phyloP scores from a whole-genome alignment of 2,329 filamentous ascomycete genomes.

The Nakataea oryzae region DNA sequence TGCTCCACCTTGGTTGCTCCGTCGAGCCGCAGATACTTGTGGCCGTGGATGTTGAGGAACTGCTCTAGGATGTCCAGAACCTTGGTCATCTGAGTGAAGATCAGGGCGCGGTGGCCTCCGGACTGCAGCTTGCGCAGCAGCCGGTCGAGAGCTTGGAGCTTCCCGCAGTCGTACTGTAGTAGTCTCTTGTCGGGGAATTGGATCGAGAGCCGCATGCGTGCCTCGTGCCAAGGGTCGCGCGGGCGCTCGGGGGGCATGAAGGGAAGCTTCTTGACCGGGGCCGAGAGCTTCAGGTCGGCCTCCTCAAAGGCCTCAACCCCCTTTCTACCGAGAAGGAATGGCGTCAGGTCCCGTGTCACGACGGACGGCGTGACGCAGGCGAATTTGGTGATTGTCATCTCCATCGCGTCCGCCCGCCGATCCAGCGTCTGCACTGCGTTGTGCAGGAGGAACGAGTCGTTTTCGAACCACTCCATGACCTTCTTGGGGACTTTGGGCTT shows the following conservation, averaged over 20 bases:
- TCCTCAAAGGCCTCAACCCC: slow-evolving; percentile 48
- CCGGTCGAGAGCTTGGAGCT: slow-evolving; percentile 80
- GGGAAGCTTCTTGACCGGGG: slow-evolving; percentile 42
- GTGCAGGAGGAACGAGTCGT: slow-evolving; percentile 52
- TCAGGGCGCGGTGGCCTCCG: slow-evolving; percentile 84
- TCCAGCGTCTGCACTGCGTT: slow-evolving; percentile 65
- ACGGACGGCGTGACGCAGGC: slow-evolving; percentile 87
- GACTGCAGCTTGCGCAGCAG: slow-evolving; percentile 79
- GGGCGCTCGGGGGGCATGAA: slow-evolving; percentile 46
- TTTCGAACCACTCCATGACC: slow-evolving; percentile 65
- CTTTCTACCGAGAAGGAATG: slow-evolving; percentile 52
- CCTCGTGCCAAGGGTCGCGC: slow-evolving; percentile 82
- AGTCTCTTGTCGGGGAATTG: slow-evolving; percentile 94
- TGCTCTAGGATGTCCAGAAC: slow-evolving; percentile 95
- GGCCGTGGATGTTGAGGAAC: slow-evolving; percentile 94
- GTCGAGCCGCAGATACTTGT: slow-evolving; percentile 92
- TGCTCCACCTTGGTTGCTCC: slow-evolving; percentile 96
- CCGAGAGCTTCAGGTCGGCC: slow-evolving; percentile 45
- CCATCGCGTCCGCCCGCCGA: slow-evolving; percentile 61
- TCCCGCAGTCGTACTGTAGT: slow-evolving; percentile 96
- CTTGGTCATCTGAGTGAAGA: slow-evolving; percentile 99
- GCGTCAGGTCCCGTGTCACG: slow-evolving; percentile 66
- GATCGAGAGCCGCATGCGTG: slow-evolving; percentile 84
- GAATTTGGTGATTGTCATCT: slow-evolving; percentile 74
- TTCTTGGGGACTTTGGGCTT: slow-evolving; percentile 50